Evolutionary conservation across 345 rosid genomes (phyloP).

Genomic region (Salix caprea): DNA sequence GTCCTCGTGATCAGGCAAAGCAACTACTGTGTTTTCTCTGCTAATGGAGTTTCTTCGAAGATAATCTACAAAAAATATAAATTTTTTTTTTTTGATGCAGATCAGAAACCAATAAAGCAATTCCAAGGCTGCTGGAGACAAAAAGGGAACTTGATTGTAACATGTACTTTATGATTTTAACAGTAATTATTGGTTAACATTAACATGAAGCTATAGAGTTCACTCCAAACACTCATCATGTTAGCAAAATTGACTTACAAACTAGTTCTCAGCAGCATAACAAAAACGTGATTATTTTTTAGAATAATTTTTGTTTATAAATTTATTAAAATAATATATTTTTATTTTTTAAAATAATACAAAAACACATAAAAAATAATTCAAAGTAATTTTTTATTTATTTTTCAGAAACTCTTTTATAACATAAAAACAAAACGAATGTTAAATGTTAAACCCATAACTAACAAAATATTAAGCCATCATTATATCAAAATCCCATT

Average conservation of each 20-base stretch:
- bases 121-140: not conserved
- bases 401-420: too few species aligned
- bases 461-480: not conserved
- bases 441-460: not conserved
- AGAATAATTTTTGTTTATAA: too few species aligned
- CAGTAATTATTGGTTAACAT: not conserved
- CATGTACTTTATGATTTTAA: not conserved
- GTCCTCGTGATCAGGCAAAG: slow-evolving; percentile 42
- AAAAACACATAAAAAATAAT: too few species aligned
- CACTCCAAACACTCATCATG: not conserved
- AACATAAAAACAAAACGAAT: too few species aligned
- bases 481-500: not conserved
- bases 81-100: too few species aligned
- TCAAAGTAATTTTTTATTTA: too few species aligned
- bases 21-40: slow-evolving; percentile 34
- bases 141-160: not conserved
- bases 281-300: not conserved
- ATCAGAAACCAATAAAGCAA: slow-evolving; percentile 1
- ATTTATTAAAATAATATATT: too few species aligned
- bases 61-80: slow-evolving; percentile 25
- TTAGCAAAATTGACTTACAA: not conserved
- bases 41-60: slow-evolving; percentile 39
- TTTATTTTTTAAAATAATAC: too few species aligned
- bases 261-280: not conserved
- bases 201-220: not conserved